Evolutionary conservation across 2,329 filamentous ascomycete species (phyloP).

Genomic region (Aspergillus niger): DNA sequence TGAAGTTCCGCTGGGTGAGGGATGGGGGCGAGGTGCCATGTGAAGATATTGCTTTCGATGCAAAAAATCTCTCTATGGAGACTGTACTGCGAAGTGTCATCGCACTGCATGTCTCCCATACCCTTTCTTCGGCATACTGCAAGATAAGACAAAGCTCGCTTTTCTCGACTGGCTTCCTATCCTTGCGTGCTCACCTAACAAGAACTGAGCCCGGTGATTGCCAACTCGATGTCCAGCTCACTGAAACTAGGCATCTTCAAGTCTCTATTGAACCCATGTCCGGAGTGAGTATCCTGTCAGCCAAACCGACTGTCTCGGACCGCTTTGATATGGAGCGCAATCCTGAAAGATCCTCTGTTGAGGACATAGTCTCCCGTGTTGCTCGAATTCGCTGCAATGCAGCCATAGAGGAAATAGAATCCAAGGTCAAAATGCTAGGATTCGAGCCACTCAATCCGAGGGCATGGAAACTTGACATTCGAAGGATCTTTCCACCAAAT

Average conservation of each 20-base stretch:
- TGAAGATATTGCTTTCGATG: slow-evolving; percentile 67
- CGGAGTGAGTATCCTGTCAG: slow-evolving; percentile 72
- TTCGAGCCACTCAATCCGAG: slow-evolving; percentile 43
- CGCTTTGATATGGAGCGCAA: slow-evolving; percentile 69
- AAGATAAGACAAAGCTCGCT: slow-evolving; percentile 62
- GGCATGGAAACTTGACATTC: slow-evolving; percentile 49
- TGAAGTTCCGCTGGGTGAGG: slow-evolving; percentile 74
- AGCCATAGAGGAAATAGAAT: slow-evolving; percentile 45
- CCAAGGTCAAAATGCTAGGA: slow-evolving; percentile 37
- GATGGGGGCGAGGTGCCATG: slow-evolving; percentile 74
- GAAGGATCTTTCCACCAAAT: slow-evolving; percentile 64
- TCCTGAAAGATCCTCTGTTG: slow-evolving; percentile 45
- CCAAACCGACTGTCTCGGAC: slow-evolving; percentile 59
- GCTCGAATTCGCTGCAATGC: slow-evolving; percentile 41
- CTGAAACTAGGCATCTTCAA: slow-evolving; percentile 60
- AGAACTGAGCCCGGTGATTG: slow-evolving; percentile 66
- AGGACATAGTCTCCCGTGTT: slow-evolving; percentile 43
- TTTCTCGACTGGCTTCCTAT: slow-evolving; percentile 62
- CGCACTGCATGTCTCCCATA: slow-evolving; percentile 70
- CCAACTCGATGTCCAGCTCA: slow-evolving; percentile 68
- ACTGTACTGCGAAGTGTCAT: slow-evolving; percentile 72
- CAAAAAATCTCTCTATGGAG: slow-evolving; percentile 70
- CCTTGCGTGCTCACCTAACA: slow-evolving; percentile 61
- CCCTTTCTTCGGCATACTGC: slow-evolving; percentile 67
- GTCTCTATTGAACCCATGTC: slow-evolving; percentile 75